Conservation (phyloP, 441 rosid species). For the Codiaeum variegatum region DNA sequence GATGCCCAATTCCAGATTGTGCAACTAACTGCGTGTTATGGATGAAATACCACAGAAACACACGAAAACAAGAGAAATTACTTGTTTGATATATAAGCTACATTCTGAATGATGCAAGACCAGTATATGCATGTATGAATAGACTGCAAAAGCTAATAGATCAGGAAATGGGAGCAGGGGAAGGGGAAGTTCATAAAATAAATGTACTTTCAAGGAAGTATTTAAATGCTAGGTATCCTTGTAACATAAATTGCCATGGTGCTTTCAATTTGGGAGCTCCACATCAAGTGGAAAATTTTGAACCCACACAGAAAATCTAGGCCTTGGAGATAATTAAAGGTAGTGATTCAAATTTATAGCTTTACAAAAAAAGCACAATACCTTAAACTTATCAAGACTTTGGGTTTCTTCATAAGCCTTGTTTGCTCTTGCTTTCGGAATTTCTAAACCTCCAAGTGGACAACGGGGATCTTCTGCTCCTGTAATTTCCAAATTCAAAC, state of each 20-base stretch:
- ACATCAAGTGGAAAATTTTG: background rate
- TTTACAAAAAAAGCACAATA: slow-evolving; percentile 12
- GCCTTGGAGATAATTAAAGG: background rate
- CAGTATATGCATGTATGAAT: background rate
- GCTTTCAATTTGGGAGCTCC: background rate
- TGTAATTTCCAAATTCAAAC: slow-evolving; percentile 25
- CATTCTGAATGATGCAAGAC: background rate
- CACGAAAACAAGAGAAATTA: background rate
- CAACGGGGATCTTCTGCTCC: slow-evolving; percentile 84
- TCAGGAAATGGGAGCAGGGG: background rate
- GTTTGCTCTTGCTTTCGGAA: slow-evolving; percentile 39
- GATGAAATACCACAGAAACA: background rate
- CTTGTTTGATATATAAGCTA: background rate
- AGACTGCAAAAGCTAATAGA: background rate
- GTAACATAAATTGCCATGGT: background rate
- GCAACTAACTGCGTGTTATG: slow-evolving; percentile 50
- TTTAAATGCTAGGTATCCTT: background rate
- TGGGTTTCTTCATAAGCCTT: slow-evolving; percentile 46
- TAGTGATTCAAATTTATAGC: background rate
- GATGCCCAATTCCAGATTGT: slow-evolving; percentile 74
- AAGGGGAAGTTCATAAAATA: background rate
- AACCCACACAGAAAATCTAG: background rate
- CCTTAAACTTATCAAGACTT: slow-evolving; percentile 55
- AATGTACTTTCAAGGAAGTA: background rate
- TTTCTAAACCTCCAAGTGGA: slow-evolving; percentile 64